Conservation (phyloP, 139 green algal genomes). For the Picochlorum costavermella region DNA sequence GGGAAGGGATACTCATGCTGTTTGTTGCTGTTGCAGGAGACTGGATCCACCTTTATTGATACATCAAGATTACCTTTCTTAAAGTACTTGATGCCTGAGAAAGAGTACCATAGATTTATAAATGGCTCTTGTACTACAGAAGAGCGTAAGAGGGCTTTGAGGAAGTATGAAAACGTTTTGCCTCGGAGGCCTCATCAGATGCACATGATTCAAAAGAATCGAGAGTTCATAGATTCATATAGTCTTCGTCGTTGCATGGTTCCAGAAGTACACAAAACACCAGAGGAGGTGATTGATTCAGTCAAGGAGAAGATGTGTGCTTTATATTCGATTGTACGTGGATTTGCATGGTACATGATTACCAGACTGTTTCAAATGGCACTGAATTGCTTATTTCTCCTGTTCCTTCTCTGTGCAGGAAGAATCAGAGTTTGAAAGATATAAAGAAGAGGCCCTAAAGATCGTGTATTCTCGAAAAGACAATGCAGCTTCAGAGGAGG, state of each 20-base stretch:
- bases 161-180: neutral
- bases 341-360: neutral
- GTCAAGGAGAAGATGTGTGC: neutral
- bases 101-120: neutral
- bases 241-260: neutral
- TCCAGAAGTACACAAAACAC: neutral
- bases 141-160: neutral
- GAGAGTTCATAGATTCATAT: neutral
- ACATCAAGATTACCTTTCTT: neutral
- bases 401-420: neutral
- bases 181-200: constrained; percentile 1
- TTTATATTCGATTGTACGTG: neutral
- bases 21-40: constrained; percentile 3
- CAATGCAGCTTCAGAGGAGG: neutral
- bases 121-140: neutral
- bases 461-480: neutral
- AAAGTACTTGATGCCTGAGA: neutral
- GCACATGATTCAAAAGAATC: neutral
- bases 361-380: neutral
- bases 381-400: neutral
- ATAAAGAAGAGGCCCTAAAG: constrained; percentile 6
- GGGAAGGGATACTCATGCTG: neutral
- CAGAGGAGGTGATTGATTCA: neutral
- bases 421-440: constrained; percentile 17
- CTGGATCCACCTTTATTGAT: neutral